Percentiles rank a stretch among this genome's conserved stretches.
These are phyloP conservation scores for Fusarium setosum DNA, from an alignment of 2,329 filamentous ascomycete genomes.

Conservation along the genomic window DNA sequence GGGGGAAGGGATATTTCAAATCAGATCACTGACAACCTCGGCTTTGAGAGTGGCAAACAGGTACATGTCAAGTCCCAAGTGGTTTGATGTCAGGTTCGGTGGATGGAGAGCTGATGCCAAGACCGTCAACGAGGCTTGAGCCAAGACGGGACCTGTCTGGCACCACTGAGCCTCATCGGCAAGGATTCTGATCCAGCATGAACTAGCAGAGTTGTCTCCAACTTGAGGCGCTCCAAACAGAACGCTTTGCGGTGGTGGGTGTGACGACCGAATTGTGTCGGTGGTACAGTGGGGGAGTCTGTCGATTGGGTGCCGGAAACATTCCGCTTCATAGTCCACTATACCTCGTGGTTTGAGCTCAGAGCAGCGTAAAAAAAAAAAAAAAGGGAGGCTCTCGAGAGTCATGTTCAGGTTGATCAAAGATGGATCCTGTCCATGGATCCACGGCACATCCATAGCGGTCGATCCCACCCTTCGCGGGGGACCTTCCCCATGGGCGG, in stretches of 20 bases:
- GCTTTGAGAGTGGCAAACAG: neutral
- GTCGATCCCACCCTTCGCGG: conserved; percentile 23
- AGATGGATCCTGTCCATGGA: conserved; percentile 15
- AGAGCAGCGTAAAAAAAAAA: conserved; percentile 5
- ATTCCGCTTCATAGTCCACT: conserved; percentile 20
- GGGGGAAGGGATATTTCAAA: conserved; percentile 26
- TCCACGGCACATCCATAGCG: conserved; percentile 13
- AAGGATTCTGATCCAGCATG: neutral
- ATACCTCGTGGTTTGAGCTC: neutral
- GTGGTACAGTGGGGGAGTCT: conserved; percentile 24
- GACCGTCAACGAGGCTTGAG: conserved; percentile 14
- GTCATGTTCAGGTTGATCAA: conserved; percentile 10
- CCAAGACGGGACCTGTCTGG: conserved; percentile 23
- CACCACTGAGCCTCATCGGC: conserved; percentile 26
- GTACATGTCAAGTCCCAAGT: neutral
- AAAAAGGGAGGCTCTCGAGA: conserved; percentile 11
- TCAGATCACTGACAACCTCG: neutral
- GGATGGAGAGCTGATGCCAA: too few species aligned
- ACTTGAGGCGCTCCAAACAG: conserved; percentile 2
- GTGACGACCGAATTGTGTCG: conserved; percentile 20
- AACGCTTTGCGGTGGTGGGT: conserved; percentile 24
- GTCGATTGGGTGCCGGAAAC: too few species aligned
- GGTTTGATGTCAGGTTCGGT: too few species aligned
- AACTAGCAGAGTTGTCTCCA: conserved; percentile 11
- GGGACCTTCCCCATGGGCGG: conserved; percentile 16